Conservation (phyloP, 345 rosid genomes). For the Rubroshorea leprosula region DNA sequence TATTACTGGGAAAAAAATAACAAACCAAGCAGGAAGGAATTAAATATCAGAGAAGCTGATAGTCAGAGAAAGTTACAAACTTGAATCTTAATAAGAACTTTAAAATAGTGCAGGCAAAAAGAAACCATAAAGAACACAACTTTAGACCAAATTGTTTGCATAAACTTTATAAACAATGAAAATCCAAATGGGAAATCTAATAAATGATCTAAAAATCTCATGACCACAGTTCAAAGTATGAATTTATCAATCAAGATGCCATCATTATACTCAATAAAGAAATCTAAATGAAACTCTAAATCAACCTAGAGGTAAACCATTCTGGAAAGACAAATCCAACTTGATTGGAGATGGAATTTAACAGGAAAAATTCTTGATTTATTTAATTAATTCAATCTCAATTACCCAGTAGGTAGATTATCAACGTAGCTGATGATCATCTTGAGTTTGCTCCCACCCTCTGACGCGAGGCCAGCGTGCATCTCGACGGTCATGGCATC, state of each 20-base stretch:
- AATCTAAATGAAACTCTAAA: not conserved
- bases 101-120: no score
- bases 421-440: slow-evolving; percentile 93
- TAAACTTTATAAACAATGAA: not conserved
- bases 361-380: not conserved
- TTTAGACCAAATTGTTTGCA: not conserved
- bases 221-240: not conserved
- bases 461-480: slow-evolving; percentile 89
- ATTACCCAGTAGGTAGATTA: slow-evolving; percentile 89
- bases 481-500: slow-evolving; percentile 91
- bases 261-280: not conserved
- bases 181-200: not conserved
- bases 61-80: no score
- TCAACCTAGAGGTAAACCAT: not conserved
- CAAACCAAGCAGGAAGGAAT: not conserved
- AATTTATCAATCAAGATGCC: not conserved
- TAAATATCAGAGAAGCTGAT: no score
- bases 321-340: no score
- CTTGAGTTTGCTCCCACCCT: slow-evolving; percentile 88
- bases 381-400: not conserved
- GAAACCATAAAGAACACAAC: no score
- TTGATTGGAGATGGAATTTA: not conserved
- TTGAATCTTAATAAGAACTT: not conserved
- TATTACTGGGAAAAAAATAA: not conserved
- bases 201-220: not conserved